phyloP scores from a whole-genome alignment of 1,139 yeast species.

The Schizosaccharomyces versatilis region DNA sequence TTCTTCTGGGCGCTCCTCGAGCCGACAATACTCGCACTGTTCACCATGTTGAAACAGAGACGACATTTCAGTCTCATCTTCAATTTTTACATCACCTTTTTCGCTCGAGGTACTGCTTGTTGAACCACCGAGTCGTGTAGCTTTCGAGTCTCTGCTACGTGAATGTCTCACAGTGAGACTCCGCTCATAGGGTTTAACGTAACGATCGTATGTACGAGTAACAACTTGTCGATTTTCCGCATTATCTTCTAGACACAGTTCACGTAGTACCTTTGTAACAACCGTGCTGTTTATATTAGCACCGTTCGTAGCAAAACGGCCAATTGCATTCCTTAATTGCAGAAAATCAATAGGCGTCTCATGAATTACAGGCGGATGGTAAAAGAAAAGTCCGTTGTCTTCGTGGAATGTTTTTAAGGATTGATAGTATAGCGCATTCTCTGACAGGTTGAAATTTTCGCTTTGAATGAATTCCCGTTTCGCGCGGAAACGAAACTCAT shows the following conservation, averaged over 20 bases:
- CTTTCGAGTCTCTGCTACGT: neutral
- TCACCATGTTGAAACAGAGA: conserved; percentile 7
- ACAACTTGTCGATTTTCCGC: neutral
- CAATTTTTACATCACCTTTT: too few species aligned
- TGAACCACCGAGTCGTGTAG: too few species aligned
- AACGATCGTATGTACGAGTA: neutral
- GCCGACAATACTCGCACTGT: conserved; percentile 26
- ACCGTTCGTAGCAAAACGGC: neutral
- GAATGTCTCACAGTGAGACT: neutral
- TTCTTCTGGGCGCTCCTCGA: conserved; percentile 27
- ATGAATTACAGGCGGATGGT: neutral
- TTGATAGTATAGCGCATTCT: neutral
- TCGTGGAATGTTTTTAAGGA: neutral
- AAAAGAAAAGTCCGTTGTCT: neutral
- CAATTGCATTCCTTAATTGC: neutral
- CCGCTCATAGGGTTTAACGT: neutral
- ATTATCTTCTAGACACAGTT: neutral
- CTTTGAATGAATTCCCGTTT: neutral
- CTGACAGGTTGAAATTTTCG: neutral
- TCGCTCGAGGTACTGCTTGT: too few species aligned
- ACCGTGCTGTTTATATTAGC: neutral
- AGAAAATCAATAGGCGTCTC: neutral
- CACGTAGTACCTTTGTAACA: neutral
- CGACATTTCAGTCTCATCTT: neutral
- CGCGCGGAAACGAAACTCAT: conserved; percentile 12